A percentile compares a stretch with the other conserved stretches of the same genome.
Conservation (phyloP, 108 stramenopile species). For the Cyclotella atomus region DNA sequence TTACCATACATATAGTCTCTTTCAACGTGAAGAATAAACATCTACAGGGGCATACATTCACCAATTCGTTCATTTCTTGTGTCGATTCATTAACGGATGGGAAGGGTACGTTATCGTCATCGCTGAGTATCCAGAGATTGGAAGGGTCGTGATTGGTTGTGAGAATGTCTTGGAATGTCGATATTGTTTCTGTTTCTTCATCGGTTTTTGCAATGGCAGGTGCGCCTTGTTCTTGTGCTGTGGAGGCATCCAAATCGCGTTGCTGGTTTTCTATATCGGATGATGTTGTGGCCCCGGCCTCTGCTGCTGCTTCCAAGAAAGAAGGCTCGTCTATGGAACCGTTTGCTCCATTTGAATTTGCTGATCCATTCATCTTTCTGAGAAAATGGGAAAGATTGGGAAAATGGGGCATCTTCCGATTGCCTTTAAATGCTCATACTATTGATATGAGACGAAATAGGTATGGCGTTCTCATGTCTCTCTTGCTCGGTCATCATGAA, state of each 20-base stretch:
- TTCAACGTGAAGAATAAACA: slow-evolving; percentile 48
- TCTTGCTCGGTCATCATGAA: background rate
- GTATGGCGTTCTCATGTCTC: background rate
- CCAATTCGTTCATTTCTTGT: slow-evolving; percentile 1
- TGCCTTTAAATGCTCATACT: too few relatives aligned
- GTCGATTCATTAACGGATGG: slow-evolving; percentile 10
- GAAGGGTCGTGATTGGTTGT: background rate
- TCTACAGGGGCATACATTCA: slow-evolving; percentile 32
- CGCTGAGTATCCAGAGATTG: background rate
- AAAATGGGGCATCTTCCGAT: too few relatives aligned
- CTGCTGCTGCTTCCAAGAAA: slow-evolving; percentile 15
- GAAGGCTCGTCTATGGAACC: background rate
- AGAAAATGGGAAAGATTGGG: too few relatives aligned
- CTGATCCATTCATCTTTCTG: background rate
- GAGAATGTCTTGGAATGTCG: slow-evolving; percentile 2
- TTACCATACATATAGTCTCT: slow-evolving; percentile 39
- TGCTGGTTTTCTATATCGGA: slow-evolving; percentile 6
- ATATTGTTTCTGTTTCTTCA: slow-evolving; percentile 9
- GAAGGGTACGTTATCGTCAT: slow-evolving; percentile 25
- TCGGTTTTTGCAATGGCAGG: background rate
- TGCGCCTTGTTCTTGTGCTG: slow-evolving; percentile 10
- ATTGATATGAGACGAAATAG: too few relatives aligned
- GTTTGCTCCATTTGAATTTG: background rate
- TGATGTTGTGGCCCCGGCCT: background rate
- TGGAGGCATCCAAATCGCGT: too few relatives aligned